Base-by-base conservation (phyloP, 1,139 yeast species). In the Blastobotrys arbuscula region DNA sequence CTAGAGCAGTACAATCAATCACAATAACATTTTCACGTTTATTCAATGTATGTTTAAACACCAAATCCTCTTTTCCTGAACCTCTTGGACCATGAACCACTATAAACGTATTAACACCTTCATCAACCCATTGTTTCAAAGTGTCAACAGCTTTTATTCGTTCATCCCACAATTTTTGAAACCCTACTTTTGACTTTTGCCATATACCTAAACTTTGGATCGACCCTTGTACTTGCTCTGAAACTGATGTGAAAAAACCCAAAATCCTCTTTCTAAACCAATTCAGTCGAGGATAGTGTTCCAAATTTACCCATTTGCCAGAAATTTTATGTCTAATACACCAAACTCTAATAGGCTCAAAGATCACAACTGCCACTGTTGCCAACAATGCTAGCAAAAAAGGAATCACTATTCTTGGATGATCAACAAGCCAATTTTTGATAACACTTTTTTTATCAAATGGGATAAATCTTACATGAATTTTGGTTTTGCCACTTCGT, bases 41-140 rank as follows among this genome's bases (percentile, higher is more conserved):
- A 39, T 72, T 69, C 43, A 88, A 71, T 1, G 86, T 82, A 60
- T 83, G 80, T 45, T 82, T 82, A 62, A 82, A 71, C 2, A 92
- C 89, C 54, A 92, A 72, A 52, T 84, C 94, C 53, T 81, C 78
- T 59, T 92, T 92, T 15, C 98, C 98, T 21, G 95, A 81, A 6
- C 98, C 98, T 56, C 88, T 77, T 2, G 98, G 98, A 2, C 98
- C 98, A 55, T 83, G 80, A 1, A 92, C 83, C 2, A 92, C 79
- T 34, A 90, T 88, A 63, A 89, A 92, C 1, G 97, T 87, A 58
- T 79, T 78, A n/a, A 79, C 79, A 53, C 86, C 87, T 63, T 85
- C 94, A 50, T 60, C 60, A n/a, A 90, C 71, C 95, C 95, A 85
- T 56, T 86, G 72, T 56, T 75, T 77, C 50, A 92, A 63, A 54